Conservation (phyloP, 192 early-diverging fungal species). For the Gonapodya sp. region DNA sequence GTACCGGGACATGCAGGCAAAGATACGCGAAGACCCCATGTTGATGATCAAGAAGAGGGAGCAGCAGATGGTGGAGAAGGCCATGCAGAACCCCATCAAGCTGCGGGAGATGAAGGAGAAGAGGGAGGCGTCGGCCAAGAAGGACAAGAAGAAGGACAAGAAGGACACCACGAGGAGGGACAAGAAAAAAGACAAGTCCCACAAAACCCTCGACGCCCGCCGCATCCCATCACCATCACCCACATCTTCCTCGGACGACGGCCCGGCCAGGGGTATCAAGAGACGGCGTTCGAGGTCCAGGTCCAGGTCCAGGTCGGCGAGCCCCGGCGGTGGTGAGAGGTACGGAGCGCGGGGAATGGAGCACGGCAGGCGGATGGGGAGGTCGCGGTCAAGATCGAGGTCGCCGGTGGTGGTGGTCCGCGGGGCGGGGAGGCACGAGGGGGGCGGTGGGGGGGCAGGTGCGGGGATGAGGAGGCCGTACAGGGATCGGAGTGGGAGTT, state of each 20-base stretch:
- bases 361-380: too few species aligned
- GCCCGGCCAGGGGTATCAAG: neutral
- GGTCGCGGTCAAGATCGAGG: neutral
- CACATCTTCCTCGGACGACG: conserved; percentile 5
- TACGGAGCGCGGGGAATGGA: conserved; percentile 13
- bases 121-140: conserved; percentile 36
- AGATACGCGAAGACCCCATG: conserved; percentile 87
- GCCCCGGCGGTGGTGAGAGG: conserved; percentile 14
- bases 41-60: conserved; percentile 79
- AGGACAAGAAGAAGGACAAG: conserved; percentile 30
- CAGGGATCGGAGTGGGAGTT: neutral
- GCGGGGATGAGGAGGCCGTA: neutral
- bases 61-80: conserved; percentile 63
- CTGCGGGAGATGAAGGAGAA: conserved; percentile 46
- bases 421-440: neutral
- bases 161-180: conserved; percentile 18
- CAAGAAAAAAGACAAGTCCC: conserved; percentile 20
- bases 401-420: neutral
- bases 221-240: conserved; percentile 8
- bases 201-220: conserved; percentile 13
- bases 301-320: neutral
- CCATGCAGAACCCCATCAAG: conserved; percentile 61
- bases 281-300: conserved; percentile 1
- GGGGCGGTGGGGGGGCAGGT: neutral
- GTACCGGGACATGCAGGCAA: conserved; percentile 66